Percentiles rank a stretch among this genome's conserved stretches.
phyloP scores from a whole-genome alignment of 441 rosid species.

The Populus tomentosa region DNA sequence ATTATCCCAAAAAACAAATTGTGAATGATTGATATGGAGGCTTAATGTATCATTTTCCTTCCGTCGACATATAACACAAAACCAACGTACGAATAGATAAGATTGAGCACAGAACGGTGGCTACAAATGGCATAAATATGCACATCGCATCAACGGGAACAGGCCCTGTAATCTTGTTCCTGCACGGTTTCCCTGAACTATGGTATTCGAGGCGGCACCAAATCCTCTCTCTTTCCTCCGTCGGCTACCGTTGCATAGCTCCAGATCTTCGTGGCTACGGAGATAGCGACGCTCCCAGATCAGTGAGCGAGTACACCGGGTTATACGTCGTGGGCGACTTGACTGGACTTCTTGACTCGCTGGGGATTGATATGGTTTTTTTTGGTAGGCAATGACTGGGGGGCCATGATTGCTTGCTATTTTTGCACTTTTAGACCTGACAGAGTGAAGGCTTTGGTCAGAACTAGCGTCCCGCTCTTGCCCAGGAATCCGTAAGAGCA shows the following conservation, averaged over 20 bases:
- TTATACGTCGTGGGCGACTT: constrained; percentile 57
- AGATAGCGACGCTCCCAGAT: constrained; percentile 46
- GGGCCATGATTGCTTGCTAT: constrained; percentile 40
- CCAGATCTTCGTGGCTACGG: constrained; percentile 51
- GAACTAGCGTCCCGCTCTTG: constrained; percentile 49
- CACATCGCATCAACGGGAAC: constrained; percentile 29
- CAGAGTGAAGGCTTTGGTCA: constrained; percentile 49
- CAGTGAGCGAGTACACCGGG: constrained; percentile 39
- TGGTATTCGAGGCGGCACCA: constrained; percentile 86
- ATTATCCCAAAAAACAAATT: background rate
- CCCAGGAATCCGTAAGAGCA: constrained; percentile 39
- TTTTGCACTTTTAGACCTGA: constrained; percentile 60
- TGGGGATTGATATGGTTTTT: constrained; percentile 46
- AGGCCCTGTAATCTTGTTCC: constrained; percentile 54
- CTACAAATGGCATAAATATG: constrained; percentile 48
- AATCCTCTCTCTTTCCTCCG: constrained; percentile 42
- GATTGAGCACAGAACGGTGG: constrained; percentile 38
- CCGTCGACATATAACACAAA: background rate
- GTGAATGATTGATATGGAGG: too few species aligned
- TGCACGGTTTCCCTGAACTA: constrained; percentile 74
- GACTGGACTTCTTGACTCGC: constrained; percentile 44
- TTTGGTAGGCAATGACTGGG: constrained; percentile 38
- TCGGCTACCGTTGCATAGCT: constrained; percentile 33
- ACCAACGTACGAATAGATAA: constrained; percentile 30
- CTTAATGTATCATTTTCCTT: too few species aligned